Percentiles rank a stretch among this genome's conserved stretches.
These are phyloP conservation scores for Kwoniella pini DNA, from an alignment of 768 basidiomycete genomes.

Conservation along the genomic window DNA sequence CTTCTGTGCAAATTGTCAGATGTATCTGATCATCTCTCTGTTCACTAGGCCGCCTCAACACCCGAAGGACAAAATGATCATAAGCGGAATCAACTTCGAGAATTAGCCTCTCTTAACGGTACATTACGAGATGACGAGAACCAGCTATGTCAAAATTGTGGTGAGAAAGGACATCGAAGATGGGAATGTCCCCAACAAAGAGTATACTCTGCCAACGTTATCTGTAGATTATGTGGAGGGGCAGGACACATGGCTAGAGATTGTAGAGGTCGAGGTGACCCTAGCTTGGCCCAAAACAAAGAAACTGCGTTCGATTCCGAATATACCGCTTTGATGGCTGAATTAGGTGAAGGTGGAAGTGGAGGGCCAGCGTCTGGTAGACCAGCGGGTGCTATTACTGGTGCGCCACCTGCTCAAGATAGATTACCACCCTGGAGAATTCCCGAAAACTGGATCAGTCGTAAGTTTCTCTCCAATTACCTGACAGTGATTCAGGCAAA, in stretches of 20 bases:
- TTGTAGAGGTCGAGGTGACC: conserved; percentile 90
- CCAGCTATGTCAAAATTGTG: conserved; percentile 82
- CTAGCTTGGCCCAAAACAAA: conserved; percentile 63
- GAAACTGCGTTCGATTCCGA: conserved; percentile 87
- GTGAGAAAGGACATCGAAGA: conserved; percentile 72
- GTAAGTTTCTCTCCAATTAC: conserved; percentile 24
- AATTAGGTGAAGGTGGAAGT: conserved; percentile 78
- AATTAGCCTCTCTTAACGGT: conserved; percentile 95
- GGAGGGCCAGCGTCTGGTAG: conserved; percentile 35
- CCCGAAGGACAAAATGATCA: conserved; percentile 99
- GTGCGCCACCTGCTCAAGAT: conserved; percentile 38
- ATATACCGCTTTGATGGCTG: conserved; percentile 95
- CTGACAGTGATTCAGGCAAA: background rate
- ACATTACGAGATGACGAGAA: conserved; percentile 99
- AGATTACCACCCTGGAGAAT: conserved; percentile 55
- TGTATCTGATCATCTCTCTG: background rate
- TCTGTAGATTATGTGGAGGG: conserved; percentile 96
- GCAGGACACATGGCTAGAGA: conserved; percentile 99
- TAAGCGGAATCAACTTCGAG: conserved; percentile 97
- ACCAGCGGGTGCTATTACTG: conserved; percentile 35
- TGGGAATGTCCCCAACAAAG: conserved; percentile 98
- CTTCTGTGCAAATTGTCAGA: background rate
- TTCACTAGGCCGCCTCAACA: conserved; percentile 84
- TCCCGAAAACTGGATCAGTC: conserved; percentile 51
- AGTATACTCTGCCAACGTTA: conserved; percentile 98